Percentiles rank a stretch among this genome's conserved stretches.
Evolutionary conservation across 1,284 basidiomycete genomes (phyloP).

Genomic region (Apiotrichum akiyoshidainum): DNA sequence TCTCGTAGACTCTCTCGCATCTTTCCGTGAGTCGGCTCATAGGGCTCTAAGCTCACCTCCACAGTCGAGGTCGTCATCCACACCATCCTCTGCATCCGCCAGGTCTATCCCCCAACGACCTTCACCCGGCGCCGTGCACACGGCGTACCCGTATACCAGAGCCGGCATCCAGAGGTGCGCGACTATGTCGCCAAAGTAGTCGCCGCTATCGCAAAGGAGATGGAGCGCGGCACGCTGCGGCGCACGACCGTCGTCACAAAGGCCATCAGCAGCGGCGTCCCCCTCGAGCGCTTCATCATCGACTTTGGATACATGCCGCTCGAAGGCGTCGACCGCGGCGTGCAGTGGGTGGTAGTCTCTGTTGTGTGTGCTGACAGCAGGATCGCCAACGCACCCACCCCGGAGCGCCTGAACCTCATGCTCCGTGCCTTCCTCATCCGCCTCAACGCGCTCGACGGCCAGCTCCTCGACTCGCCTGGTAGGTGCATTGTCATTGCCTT

Average conservation of each 20-base stretch:
- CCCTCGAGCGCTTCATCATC: conserved; percentile 63
- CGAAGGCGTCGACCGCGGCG: conserved; percentile 67
- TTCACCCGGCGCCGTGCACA: conserved; percentile 85
- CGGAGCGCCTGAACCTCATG: conserved; percentile 63
- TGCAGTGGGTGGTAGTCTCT: conserved; percentile 41
- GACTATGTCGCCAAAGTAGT: conserved; percentile 81
- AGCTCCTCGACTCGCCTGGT: conserved; percentile 63
- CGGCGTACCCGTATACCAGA: conserved; percentile 83
- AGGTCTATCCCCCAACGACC: conserved; percentile 81
- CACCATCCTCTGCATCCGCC: conserved; percentile 81
- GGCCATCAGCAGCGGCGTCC: conserved; percentile 57
- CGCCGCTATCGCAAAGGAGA: conserved; percentile 69
- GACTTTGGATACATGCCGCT: conserved; percentile 61
- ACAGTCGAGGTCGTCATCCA: conserved; percentile 90
- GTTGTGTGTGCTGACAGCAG: conserved; percentile 8
- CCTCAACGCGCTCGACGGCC: conserved; percentile 72
- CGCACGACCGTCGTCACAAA: conserved; percentile 67
- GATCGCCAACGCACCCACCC: conserved; percentile 24
- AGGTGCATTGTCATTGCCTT: no score
- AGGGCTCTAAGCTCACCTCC: not conserved
- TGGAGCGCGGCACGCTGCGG: conserved; percentile 48
- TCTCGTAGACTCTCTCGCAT: conserved; percentile 39
- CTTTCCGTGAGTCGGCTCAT: conserved; percentile 32
- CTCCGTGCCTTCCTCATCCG: conserved; percentile 83
- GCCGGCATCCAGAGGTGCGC: conserved; percentile 79